Conservation (phyloP, 2,329 filamentous ascomycete species). For the Ceratocystis eucalypticola region DNA sequence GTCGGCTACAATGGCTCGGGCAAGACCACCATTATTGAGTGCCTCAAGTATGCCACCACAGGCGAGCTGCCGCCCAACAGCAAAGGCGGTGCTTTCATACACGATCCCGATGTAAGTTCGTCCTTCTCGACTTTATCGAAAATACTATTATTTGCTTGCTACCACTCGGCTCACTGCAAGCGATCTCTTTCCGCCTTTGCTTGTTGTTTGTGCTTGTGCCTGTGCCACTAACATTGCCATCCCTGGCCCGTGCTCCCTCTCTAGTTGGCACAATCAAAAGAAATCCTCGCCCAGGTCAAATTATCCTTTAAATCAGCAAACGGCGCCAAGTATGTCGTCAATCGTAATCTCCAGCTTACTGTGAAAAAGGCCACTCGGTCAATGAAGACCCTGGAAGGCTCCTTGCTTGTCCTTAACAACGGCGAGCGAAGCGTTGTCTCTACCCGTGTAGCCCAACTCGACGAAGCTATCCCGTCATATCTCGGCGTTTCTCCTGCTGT, state of each 20-base stretch:
- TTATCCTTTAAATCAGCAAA: conserved; percentile 71
- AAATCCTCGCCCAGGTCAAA: conserved; percentile 83
- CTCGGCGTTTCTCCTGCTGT: conserved; percentile 84
- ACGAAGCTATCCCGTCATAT: conserved; percentile 69
- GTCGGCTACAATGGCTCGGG: conserved; percentile 96
- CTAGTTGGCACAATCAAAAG: conserved; percentile 36
- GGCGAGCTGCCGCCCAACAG: conserved; percentile 87
- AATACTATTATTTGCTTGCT: neutral
- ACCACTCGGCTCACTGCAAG: no score
- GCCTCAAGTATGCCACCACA: conserved; percentile 93
- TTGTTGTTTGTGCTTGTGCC: no score
- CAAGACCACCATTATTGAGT: conserved; percentile 98
- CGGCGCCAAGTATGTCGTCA: conserved; percentile 67
- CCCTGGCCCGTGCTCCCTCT: neutral
- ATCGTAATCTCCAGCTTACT: conserved; percentile 70
- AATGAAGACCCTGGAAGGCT: conserved; percentile 75
- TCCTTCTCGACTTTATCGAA: neutral
- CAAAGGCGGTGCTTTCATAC: conserved; percentile 82
- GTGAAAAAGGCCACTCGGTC: conserved; percentile 66
- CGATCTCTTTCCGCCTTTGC: no score
- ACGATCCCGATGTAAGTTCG: conserved; percentile 67
- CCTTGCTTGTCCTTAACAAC: conserved; percentile 59
- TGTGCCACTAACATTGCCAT: conserved; percentile 1
- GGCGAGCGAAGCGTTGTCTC: conserved; percentile 71
- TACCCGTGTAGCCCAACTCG: conserved; percentile 65